A percentile compares a stretch with the other conserved stretches of the same genome.
phyloP scores from a whole-genome alignment of 257 asterid genomes.

The Salvia rosmarinus region DNA sequence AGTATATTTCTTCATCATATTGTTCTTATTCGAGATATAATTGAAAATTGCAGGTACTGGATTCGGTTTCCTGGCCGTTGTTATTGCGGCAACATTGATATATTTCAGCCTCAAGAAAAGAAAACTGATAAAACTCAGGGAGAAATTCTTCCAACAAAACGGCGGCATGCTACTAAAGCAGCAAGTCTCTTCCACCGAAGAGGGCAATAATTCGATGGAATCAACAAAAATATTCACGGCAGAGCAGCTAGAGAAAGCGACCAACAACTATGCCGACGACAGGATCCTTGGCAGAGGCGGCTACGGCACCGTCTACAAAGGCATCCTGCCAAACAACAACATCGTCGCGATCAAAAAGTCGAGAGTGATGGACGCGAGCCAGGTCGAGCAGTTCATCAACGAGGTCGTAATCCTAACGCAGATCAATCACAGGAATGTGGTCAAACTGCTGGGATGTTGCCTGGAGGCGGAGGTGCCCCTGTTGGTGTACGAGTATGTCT shows the following conservation, averaged over 20 bases:
- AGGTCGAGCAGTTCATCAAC: conserved; percentile 75
- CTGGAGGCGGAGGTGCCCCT: conserved; percentile 72
- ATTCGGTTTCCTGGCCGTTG: conserved; percentile 59
- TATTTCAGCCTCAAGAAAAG: conserved; percentile 61
- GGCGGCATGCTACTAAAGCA: conserved; percentile 70
- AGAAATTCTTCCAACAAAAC: conserved; percentile 78
- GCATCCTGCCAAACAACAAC: conserved; percentile 54
- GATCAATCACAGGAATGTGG: conserved; percentile 71
- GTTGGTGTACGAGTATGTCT: conserved; percentile 66
- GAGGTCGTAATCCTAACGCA: conserved; percentile 78
- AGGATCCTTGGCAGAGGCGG: conserved; percentile 74
- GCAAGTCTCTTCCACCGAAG: conserved; percentile 54
- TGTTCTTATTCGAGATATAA: not conserved
- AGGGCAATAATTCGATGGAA: conserved; percentile 33
- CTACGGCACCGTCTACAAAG: conserved; percentile 68
- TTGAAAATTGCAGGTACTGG: conserved; percentile 54
- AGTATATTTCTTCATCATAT: not conserved
- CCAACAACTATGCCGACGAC: conserved; percentile 59
- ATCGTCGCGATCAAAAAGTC: conserved; percentile 75
- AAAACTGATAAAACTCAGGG: conserved; percentile 50
- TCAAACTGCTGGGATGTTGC: conserved; percentile 73
- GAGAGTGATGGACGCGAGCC: conserved; percentile 54
- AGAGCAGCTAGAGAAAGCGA: conserved; percentile 62
- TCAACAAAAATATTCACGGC: conserved; percentile 63
- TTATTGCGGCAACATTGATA: conserved; percentile 52